These are phyloP conservation scores for Penicillium atrosanguineum DNA, from an alignment of 495 filamentous ascomycete species.

Conservation along the genomic window DNA sequence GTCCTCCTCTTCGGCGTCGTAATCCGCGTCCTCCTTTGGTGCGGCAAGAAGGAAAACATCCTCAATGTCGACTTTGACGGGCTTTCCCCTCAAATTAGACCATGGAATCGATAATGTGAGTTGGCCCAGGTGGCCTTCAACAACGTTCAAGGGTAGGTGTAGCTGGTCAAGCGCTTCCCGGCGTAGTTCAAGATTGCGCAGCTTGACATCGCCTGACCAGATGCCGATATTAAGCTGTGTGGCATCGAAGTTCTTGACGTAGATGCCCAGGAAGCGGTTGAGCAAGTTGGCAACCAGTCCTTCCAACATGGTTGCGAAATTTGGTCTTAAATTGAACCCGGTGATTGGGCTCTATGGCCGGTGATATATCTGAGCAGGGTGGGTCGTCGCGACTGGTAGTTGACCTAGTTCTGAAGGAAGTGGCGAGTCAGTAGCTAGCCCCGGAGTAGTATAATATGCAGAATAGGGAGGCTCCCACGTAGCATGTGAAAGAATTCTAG, in stretches of 20 bases:
- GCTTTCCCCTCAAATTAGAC: slow-evolving; percentile 92
- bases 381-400: slow-evolving; percentile 12
- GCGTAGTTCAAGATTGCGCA: slow-evolving; percentile 86
- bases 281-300: slow-evolving; percentile 80
- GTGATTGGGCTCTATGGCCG: slow-evolving; percentile 21
- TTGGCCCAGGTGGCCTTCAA: slow-evolving; percentile 88
- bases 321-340: slow-evolving; percentile 39
- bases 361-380: slow-evolving; percentile 11
- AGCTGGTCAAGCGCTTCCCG: slow-evolving; percentile 95
- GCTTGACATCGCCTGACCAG: slow-evolving; percentile 95
- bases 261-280: slow-evolving; percentile 98
- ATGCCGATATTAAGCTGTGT: slow-evolving; percentile 96
- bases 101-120: slow-evolving; percentile 91
- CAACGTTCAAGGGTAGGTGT: slow-evolving; percentile 90
- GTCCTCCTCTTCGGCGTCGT: slow-evolving; percentile 88
- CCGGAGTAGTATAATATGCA: background rate
- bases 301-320: slow-evolving; percentile 59
- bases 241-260: slow-evolving; percentile 97
- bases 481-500: slow-evolving; percentile 7
- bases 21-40: slow-evolving; percentile 89
- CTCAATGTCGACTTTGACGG: slow-evolving; percentile 90
- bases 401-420: slow-evolving; percentile 8
- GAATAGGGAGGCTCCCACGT: background rate
- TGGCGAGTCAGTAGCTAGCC: slow-evolving; percentile 8
- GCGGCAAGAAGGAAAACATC: slow-evolving; percentile 95